Percentiles rank a stretch among this genome's conserved stretches.
Evolutionary conservation across 768 basidiomycete species (phyloP).

Genomic region (Pholiota molesta): DNA sequence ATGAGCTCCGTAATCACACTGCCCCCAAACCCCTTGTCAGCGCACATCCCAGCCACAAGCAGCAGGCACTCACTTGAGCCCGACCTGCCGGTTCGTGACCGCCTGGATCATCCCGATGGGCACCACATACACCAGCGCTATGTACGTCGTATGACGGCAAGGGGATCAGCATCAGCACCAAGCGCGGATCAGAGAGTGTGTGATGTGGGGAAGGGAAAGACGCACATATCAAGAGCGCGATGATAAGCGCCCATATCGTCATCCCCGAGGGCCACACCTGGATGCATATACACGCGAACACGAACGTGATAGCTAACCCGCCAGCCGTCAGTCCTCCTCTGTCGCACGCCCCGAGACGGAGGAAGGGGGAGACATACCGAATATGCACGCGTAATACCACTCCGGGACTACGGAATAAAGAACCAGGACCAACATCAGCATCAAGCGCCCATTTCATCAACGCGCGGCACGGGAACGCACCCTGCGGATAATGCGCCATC

Average conservation of each 20-base stretch:
- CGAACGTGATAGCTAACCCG: constrained; percentile 49
- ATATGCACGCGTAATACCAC: constrained; percentile 63
- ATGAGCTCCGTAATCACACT: constrained; percentile 78
- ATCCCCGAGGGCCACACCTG: constrained; percentile 68
- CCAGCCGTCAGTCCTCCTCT: no score
- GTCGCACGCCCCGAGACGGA: neutral
- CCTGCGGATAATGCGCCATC: constrained; percentile 57
- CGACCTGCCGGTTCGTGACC: constrained; percentile 80
- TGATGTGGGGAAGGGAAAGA: constrained; percentile 2
- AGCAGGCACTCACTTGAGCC: constrained; percentile 39
- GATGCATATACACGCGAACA: constrained; percentile 63
- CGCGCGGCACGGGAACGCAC: constrained; percentile 19
- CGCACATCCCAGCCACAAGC: neutral
- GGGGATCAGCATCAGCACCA: neutral
- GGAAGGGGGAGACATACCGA: constrained; percentile 32
- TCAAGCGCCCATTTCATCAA: neutral
- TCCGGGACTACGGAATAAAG: constrained; percentile 47
- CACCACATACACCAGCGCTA: constrained; percentile 61
- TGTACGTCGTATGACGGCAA: neutral
- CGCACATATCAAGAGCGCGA: constrained; percentile 50
- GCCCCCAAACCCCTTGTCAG: neutral
- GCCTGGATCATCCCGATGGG: constrained; percentile 82
- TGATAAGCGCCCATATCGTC: constrained; percentile 68
- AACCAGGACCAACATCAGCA: neutral
- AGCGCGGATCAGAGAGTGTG: neutral